Evolutionary conservation across 192 early-diverging fungal species (phyloP).

Genomic region (Backusella morwellensis): DNA sequence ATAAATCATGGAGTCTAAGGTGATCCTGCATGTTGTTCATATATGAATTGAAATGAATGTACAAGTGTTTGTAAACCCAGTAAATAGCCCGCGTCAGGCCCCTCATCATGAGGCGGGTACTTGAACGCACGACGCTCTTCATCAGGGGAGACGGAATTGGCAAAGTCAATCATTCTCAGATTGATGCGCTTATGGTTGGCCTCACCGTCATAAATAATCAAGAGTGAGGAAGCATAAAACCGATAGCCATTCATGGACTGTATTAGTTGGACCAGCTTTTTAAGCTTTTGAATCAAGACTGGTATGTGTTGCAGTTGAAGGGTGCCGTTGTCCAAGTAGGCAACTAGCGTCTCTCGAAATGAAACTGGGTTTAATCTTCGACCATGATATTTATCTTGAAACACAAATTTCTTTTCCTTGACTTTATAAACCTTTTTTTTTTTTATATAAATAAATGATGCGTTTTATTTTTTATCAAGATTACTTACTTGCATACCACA

Average conservation of each 20-base stretch:
- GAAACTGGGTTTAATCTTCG: slow-evolving; percentile 76
- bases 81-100: slow-evolving; percentile 76
- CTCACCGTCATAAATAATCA: slow-evolving; percentile 92
- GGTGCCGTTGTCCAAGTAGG: slow-evolving; percentile 87
- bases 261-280: slow-evolving; percentile 72
- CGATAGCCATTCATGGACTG: slow-evolving; percentile 75
- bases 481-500: slow-evolving; percentile 92
- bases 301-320: slow-evolving; percentile 77
- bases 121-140: slow-evolving; percentile 19
- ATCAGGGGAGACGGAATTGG: slow-evolving; percentile 74
- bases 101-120: slow-evolving; percentile 45
- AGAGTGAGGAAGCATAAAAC: slow-evolving; percentile 87
- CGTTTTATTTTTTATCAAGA: not conserved
- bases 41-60: slow-evolving; percentile 63
- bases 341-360: slow-evolving; percentile 73
- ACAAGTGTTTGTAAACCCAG: slow-evolving; percentile 73
- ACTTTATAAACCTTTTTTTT: slow-evolving; percentile 79
- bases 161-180: slow-evolving; percentile 96
- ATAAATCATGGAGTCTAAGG: not conserved
- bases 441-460: not conserved
- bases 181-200: slow-evolving; percentile 51
- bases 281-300: slow-evolving; percentile 70
- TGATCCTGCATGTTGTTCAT: slow-evolving; percentile 29
- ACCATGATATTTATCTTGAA: slow-evolving; percentile 97
- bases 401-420: slow-evolving; percentile 68